Base-by-base conservation (phyloP, 2,329 filamentous ascomycete species). In the Pseudonectria foliicola region DNA sequence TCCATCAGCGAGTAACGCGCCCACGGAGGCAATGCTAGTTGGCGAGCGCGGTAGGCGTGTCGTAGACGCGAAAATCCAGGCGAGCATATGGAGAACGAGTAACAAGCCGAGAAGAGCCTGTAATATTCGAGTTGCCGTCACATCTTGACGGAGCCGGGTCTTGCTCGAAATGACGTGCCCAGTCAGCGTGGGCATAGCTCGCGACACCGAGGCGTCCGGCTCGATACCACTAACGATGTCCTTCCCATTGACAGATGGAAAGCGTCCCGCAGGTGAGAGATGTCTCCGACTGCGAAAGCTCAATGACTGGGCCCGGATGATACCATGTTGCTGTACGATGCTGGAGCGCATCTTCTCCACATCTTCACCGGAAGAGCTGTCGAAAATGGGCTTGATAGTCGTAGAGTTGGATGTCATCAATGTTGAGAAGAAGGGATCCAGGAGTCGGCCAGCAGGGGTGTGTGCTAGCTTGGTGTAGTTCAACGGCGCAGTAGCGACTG, bases 401-500 rank as follows among this genome's bases (percentile, higher is more conserved):
- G 56, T 58, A 32, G 52, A 58, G 10, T 48, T 53, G 3, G 60
- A 63, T 6, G 52, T 46, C 10, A 56, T 54, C 10, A 64, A 41
- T 7, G 52, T 48, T 2, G 50, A 46, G 41, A 65, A 64, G 45
- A 63, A 65, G 1, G 50, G 30, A 30, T 62, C 57, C 5, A 63
- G 44, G 5, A 57, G 43, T 12, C 55, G 44, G 4, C 44, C 28
- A 1, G 54, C 45, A 2, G 53, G 38, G 5, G 53, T 34, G 11
- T 52, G 51, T 29, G 52, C 45, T 3, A 63, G 48, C 3, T 42
- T 33, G 7, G 44, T 43, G 40, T 63, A 64, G 26, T 52, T 40
- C 6, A 59, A 45, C 7, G 48, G 39, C 13, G 48, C 50, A 6
- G 49, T 47, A 12, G 34, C 52, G 6, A 54, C 43, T 5, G 36